Evolutionary conservation across 1,139 yeast genomes (phyloP).

Genomic region (Yamadazyma aaseri): DNA sequence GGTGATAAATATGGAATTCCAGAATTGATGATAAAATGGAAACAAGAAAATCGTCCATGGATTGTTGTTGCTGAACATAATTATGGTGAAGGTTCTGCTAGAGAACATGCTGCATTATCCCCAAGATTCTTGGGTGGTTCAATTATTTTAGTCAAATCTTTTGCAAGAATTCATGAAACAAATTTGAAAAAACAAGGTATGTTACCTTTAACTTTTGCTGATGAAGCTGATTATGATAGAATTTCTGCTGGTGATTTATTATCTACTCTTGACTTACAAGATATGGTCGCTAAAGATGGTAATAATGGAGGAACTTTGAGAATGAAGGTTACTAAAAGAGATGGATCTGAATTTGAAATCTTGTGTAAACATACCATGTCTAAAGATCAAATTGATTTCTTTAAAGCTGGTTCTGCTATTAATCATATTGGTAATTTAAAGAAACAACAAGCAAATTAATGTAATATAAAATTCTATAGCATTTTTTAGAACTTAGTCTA

Average conservation of each 20-base stretch:
- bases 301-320: slow-evolving; percentile 80
- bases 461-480: too few relatives aligned
- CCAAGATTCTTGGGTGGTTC: slow-evolving; percentile 94
- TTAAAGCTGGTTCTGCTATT: slow-evolving; percentile 96
- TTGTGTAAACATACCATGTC: slow-evolving; percentile 94
- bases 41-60: slow-evolving; percentile 83
- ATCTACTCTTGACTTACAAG: slow-evolving; percentile 73
- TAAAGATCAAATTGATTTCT: slow-evolving; percentile 90
- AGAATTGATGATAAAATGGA: slow-evolving; percentile 97
- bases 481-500: too few relatives aligned
- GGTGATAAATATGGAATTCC: slow-evolving; percentile 82
- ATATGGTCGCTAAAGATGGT: slow-evolving; percentile 78
- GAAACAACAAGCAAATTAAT: slow-evolving; percentile 21
- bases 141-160: slow-evolving; percentile 85
- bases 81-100: slow-evolving; percentile 98
- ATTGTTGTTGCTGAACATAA: slow-evolving; percentile 94
- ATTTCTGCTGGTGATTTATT: slow-evolving; percentile 74
- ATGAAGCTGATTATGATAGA: slow-evolving; percentile 82
- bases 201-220: slow-evolving; percentile 90
- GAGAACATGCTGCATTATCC: slow-evolving; percentile 97
- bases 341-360: slow-evolving; percentile 70
- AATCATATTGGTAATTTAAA: slow-evolving; percentile 78
- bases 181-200: slow-evolving; percentile 54
- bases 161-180: slow-evolving; percentile 83
- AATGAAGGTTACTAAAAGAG: slow-evolving; percentile 70